These are phyloP conservation scores for Blastocystis hominis DNA, from an alignment of 352 stramenopile species.

Conservation along the genomic window DNA sequence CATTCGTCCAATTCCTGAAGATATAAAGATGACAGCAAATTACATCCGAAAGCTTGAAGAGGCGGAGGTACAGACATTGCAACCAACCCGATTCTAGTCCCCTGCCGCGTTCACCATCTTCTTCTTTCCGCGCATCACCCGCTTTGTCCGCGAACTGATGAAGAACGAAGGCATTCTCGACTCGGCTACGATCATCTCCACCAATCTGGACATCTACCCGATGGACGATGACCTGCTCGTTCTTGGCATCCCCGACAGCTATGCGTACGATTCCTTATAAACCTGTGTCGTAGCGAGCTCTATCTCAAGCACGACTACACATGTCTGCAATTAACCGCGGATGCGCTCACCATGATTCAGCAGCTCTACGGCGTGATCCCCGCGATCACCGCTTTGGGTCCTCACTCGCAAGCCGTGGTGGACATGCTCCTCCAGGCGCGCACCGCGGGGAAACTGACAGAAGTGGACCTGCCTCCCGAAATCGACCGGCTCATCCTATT, in stretches of 20 bases:
- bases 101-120: neutral
- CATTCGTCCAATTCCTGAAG: neutral
- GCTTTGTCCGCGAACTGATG: constrained; percentile 16
- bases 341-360: constrained; percentile 16
- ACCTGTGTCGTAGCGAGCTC: constrained; percentile 21
- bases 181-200: neutral
- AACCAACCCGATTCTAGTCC: neutral
- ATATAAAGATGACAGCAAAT: neutral
- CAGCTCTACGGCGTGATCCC: constrained; percentile 51
- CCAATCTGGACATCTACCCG: constrained; percentile 39
- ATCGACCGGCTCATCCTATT: constrained; percentile 30
- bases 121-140: constrained; percentile 27
- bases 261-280: neutral
- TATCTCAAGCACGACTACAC: constrained; percentile 44
- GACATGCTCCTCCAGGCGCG: constrained; percentile 31
- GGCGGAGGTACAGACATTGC: neutral
- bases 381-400: constrained; percentile 8
- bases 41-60: constrained; percentile 8
- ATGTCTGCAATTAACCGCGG: constrained; percentile 17
- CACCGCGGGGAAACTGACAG: neutral
- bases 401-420: neutral
- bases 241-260: neutral
- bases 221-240: constrained; percentile 46
- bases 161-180: neutral
- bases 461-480: constrained; percentile 34